Evolutionary conservation across 345 rosid species (phyloP).

Genomic region (Luvunga scandens): DNA sequence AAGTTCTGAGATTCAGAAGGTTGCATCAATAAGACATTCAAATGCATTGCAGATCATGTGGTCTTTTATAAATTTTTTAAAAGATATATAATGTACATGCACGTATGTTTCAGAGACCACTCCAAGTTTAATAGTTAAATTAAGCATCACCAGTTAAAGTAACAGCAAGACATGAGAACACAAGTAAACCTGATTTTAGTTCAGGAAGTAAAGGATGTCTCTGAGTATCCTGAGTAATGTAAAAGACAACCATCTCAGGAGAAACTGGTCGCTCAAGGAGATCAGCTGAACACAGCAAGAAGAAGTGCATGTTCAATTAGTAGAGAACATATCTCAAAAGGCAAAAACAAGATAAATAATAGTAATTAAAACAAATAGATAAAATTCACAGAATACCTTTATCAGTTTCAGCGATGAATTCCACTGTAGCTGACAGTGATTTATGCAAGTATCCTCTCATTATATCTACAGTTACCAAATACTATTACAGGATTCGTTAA

Average conservation of each 20-base stretch:
- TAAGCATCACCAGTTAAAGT: neutral
- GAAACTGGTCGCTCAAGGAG: conserved; percentile 59
- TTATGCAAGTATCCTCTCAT: conserved; percentile 74
- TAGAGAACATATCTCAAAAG: conserved; percentile 4
- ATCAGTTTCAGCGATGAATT: conserved; percentile 75
- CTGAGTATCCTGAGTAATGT: conserved; percentile 91
- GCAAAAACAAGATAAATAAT: neutral
- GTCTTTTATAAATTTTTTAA: neutral
- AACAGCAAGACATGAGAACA: neutral
- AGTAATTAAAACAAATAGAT: neutral
- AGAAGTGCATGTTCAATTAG: conserved; percentile 8
- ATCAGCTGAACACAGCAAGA: conserved; percentile 50
- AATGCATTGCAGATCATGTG: conserved; percentile 3
- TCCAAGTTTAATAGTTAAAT: neutral
- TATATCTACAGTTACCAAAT: conserved; percentile 75
- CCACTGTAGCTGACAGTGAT: conserved; percentile 63
- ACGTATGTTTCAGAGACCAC: neutral
- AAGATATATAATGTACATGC: conserved; percentile 2
- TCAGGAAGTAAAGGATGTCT: conserved; percentile 85
- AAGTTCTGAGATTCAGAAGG: conserved; percentile 1
- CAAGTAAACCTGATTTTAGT: conserved; percentile 60
- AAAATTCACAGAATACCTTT: conserved; percentile 40
- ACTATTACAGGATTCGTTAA: conserved; percentile 56
- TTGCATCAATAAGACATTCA: neutral
- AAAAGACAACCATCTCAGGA: conserved; percentile 78